These are phyloP conservation scores for Durusdinium trenchii DNA, from an alignment of 73 alveolate species.

Conservation along the genomic window DNA sequence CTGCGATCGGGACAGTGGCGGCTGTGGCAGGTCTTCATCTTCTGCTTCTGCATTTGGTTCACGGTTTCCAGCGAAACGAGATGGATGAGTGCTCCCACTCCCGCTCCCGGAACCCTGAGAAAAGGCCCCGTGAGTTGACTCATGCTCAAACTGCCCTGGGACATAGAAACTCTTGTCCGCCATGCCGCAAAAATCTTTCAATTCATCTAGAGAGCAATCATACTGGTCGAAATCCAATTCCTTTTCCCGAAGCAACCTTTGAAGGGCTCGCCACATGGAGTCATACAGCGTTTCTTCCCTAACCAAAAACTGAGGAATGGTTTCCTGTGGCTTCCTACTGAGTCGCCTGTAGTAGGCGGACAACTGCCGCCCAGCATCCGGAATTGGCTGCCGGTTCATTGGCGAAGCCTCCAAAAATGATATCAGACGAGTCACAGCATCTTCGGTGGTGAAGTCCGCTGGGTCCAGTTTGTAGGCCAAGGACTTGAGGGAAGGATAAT, in stretches of 20 bases:
- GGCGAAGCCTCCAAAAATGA: slow-evolving; percentile 7
- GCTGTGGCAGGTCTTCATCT: not conserved
- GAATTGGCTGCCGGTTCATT: slow-evolving; percentile 67
- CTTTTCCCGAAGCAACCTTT: slow-evolving; percentile 15
- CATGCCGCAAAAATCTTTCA: slow-evolving; percentile 50
- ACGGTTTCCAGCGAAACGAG: not conserved
- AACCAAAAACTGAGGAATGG: slow-evolving; percentile 39
- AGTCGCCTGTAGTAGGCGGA: slow-evolving; percentile 19
- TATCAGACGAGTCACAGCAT: not conserved
- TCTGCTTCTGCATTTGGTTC: not conserved
- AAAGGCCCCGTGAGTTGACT: not conserved
- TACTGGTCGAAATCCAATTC: slow-evolving; percentile 1
- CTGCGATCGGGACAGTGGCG: not conserved
- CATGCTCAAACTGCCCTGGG: not conserved
- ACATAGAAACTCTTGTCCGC: not conserved
- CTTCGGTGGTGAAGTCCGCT: not conserved
- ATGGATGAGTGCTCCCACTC: not conserved
- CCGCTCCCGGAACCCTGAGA: not conserved
- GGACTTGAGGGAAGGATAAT: slow-evolving; percentile 13
- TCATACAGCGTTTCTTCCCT: slow-evolving; percentile 52
- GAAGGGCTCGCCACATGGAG: slow-evolving; percentile 70
- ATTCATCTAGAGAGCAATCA: not conserved
- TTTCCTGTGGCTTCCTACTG: not conserved
- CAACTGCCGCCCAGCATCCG: slow-evolving; percentile 47
- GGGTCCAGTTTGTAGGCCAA: slow-evolving; percentile 36